These are phyloP conservation scores for Ganoderma lingzhi DNA, from an alignment of 1,284 basidiomycete species.

Conservation along the genomic window DNA sequence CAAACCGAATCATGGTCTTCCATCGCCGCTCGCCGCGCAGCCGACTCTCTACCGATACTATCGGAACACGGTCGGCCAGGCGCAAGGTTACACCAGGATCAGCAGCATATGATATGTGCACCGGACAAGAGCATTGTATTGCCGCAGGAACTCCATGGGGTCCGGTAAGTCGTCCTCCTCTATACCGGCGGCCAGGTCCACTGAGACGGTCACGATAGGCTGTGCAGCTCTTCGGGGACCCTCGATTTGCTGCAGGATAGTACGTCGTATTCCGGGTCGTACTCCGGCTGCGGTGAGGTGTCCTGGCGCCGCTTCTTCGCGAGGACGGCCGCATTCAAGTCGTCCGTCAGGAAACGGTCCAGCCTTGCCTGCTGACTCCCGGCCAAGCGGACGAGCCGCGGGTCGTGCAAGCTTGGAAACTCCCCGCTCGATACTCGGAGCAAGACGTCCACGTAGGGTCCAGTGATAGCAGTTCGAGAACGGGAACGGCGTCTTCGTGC, in stretches of 20 bases:
- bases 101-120: background rate
- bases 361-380: background rate
- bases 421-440: constrained; percentile 2
- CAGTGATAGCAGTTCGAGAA: constrained; percentile 25
- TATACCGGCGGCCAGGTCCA: background rate
- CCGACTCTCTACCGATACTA: too few species aligned
- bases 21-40: too few species aligned
- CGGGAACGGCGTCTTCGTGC: constrained; percentile 13
- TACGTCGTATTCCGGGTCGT: background rate
- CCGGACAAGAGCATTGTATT: background rate
- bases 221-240: background rate
- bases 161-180: background rate
- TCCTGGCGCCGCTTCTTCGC: too few species aligned
- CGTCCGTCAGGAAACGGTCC: background rate
- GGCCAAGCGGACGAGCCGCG: background rate
- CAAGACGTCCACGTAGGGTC: constrained; percentile 1
- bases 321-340: background rate
- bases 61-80: too few species aligned
- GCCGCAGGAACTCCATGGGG: background rate
- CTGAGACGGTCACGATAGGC: background rate
- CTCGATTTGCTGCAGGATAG: background rate
- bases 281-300: too few species aligned
- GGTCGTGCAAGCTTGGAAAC: background rate
- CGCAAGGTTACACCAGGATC: too few species aligned
- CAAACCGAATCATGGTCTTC: too few species aligned